Percentiles rank a stretch among this genome's conserved stretches.
phyloP scores from a whole-genome alignment of 73 alveolate genomes.

The Paramecium tetraurelia region DNA sequence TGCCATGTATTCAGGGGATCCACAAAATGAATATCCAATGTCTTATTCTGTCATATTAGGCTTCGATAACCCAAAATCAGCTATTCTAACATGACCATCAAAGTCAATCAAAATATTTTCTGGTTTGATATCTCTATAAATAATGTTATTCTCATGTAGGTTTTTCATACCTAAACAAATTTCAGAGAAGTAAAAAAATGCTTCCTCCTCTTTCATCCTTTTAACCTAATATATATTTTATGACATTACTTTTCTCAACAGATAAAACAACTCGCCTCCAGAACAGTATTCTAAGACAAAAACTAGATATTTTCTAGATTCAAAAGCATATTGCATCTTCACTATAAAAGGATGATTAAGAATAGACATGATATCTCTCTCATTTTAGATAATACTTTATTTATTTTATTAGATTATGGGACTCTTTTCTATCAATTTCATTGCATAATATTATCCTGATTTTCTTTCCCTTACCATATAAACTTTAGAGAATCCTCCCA shows the following conservation, averaged over 20 bases:
- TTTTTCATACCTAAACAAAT: conserved; percentile 71
- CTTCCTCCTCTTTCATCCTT: conserved; percentile 68
- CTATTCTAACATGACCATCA: conserved; percentile 66
- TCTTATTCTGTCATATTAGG: conserved; percentile 55
- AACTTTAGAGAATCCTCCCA: conserved; percentile 57
- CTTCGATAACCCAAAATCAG: conserved; percentile 72
- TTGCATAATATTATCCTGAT: conserved; percentile 48
- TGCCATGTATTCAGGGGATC: conserved; percentile 75
- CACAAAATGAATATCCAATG: conserved; percentile 69
- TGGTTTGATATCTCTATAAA: conserved; percentile 79
- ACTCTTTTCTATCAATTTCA: conserved; percentile 33
- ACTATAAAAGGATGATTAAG: conserved; percentile 88
- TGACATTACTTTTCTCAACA: conserved; percentile 55
- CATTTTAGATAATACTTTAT: conserved; percentile 66
- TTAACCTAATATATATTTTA: conserved; percentile 34
- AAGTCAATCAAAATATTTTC: conserved; percentile 72
- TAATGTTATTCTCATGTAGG: conserved; percentile 67
- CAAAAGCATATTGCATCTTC: conserved; percentile 84
- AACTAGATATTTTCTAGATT: conserved; percentile 78
- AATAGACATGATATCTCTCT: conserved; percentile 81
- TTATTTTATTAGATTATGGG: conserved; percentile 34
- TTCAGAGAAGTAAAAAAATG: conserved; percentile 69
- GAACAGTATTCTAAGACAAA: conserved; percentile 89
- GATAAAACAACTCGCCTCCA: conserved; percentile 68
- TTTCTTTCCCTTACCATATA: conserved; percentile 41